Evolutionary conservation across 2,329 filamentous ascomycete genomes (phyloP).

Genomic region (Ascochyta koolunga): DNA sequence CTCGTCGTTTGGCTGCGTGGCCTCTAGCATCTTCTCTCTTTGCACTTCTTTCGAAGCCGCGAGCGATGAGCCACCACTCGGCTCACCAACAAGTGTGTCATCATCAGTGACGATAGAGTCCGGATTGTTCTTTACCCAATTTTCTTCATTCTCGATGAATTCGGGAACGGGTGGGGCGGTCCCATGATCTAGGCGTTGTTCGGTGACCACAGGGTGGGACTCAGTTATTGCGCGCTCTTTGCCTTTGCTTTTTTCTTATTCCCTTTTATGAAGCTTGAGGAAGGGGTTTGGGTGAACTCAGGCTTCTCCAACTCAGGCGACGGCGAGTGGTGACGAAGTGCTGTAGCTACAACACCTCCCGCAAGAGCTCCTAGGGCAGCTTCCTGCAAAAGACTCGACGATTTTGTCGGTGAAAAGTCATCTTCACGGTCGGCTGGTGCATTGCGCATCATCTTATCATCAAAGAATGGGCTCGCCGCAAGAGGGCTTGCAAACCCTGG

Average conservation of each 20-base stretch:
- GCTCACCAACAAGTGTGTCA: conserved; percentile 41
- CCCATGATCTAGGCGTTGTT: conserved; percentile 13
- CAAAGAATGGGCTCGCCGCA: conserved; percentile 30
- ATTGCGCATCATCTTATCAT: conserved; percentile 35
- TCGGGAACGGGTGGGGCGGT: conserved; percentile 29
- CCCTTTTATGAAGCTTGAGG: neutral
- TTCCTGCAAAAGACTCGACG: conserved; percentile 35
- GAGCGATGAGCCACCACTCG: conserved; percentile 16
- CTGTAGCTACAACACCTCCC: conserved; percentile 32
- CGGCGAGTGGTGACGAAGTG: neutral
- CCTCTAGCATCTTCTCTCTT: conserved; percentile 37
- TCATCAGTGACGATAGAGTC: conserved; percentile 38
- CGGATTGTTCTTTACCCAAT: conserved; percentile 35
- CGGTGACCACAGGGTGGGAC: neutral
- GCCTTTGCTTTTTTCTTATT: conserved; percentile 1
- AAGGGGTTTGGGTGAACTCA: neutral
- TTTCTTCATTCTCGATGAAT: conserved; percentile 41
- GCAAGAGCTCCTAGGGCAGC: conserved; percentile 37
- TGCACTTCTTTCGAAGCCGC: conserved; percentile 30
- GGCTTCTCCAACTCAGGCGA: neutral
- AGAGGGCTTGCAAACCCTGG: conserved; percentile 24
- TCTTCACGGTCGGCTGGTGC: conserved; percentile 10
- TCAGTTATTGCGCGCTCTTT: conserved; percentile 30
- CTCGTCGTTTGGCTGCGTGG: conserved; percentile 25
- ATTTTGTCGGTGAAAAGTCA: conserved; percentile 25